Conservation (phyloP, 2,329 filamentous ascomycete species). For the Diaporthe citri region DNA sequence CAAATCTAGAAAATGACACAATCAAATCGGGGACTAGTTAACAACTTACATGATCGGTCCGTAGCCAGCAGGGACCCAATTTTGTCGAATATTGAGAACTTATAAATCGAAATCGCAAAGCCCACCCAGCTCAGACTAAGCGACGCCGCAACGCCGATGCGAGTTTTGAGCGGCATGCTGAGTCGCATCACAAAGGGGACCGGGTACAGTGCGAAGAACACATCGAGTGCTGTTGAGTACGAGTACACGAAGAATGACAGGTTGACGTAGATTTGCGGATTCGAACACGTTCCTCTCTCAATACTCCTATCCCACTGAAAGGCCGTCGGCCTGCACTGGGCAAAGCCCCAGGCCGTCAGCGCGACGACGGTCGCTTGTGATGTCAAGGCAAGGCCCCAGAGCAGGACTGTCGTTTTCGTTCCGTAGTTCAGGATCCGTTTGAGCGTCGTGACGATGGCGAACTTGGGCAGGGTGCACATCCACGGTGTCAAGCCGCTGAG, state of each 20-base stretch:
- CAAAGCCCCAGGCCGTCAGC: conserved; percentile 49
- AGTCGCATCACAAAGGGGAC: conserved; percentile 50
- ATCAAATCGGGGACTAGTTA: conserved; percentile 42
- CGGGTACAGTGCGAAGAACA: conserved; percentile 50
- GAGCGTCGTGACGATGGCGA: conserved; percentile 49
- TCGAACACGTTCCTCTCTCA: conserved; percentile 43
- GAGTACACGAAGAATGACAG: conserved; percentile 48
- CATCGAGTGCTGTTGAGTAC: conserved; percentile 49
- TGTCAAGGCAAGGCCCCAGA: conserved; percentile 49
- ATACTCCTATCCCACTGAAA: conserved; percentile 47
- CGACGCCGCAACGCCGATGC: conserved; percentile 45
- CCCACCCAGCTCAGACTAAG: conserved; percentile 46
- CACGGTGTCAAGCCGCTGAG: conserved; percentile 49
- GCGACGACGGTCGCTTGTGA: conserved; percentile 49
- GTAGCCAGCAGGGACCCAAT: conserved; percentile 43
- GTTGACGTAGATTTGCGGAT: conserved; percentile 42
- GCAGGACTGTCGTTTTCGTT: conserved; percentile 46
- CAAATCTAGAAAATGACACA: conserved; percentile 43
- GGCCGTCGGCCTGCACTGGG: conserved; percentile 47
- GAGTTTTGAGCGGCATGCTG: conserved; percentile 47
- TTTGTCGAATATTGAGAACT: conserved; percentile 45
- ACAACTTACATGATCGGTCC: conserved; percentile 48
- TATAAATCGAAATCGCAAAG: conserved; percentile 47
- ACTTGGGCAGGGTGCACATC: conserved; percentile 52
- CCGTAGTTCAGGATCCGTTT: conserved; percentile 50